Percentiles rank a stretch among this genome's conserved stretches.
These are phyloP conservation scores for Neofusicoccum sp. DNA, from an alignment of 2,329 filamentous ascomycete species.

Conservation along the genomic window DNA sequence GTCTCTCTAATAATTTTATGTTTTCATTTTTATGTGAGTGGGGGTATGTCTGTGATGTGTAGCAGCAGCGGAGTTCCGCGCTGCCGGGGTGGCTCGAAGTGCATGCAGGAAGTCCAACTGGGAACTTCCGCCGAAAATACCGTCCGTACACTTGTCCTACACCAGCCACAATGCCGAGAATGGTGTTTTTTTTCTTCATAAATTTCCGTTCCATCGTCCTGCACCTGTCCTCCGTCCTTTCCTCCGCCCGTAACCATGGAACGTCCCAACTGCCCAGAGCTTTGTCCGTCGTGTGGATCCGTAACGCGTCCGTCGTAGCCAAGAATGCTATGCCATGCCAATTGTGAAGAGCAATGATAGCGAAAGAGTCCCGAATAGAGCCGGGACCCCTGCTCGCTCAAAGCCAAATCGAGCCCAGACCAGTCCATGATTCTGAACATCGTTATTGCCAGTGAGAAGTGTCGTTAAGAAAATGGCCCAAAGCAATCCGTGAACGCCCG, in stretches of 20 bases:
- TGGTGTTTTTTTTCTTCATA: neutral
- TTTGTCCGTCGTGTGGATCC: conserved; percentile 10
- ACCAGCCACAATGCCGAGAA: neutral
- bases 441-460: neutral
- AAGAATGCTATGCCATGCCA: conserved; percentile 18
- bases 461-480: neutral
- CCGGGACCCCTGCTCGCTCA: neutral
- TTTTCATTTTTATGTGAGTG: neutral
- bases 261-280: neutral
- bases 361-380: neutral
- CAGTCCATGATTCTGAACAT: neutral
- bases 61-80: neutral
- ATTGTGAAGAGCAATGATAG: neutral
- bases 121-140: neutral
- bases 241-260: neutral
- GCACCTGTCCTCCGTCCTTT: neutral
- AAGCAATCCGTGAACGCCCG: neutral
- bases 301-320: conserved; percentile 15
- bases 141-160: neutral
- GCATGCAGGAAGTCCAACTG: conserved; percentile 1
- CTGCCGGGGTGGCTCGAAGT: neutral
- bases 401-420: neutral
- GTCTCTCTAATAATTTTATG: neutral
- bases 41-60: neutral
- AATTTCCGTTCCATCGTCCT: neutral